phyloP scores from a whole-genome alignment of 176 grass and related monocot genomes.

The Sorghum bicolor region DNA sequence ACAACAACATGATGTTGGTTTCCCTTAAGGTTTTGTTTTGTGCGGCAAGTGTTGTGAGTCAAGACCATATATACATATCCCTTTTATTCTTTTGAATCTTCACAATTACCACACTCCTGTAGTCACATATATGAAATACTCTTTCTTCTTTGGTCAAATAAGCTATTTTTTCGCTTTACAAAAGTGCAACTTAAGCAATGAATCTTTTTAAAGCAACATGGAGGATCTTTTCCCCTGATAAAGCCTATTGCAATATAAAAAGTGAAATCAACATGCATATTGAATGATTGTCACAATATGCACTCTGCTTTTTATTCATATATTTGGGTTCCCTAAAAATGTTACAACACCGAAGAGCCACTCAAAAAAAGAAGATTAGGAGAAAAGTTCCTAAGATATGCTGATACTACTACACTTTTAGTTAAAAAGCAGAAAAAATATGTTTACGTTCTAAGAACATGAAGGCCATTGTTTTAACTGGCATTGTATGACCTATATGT shows the following conservation, averaged over 20 bases:
- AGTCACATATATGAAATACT: constrained; percentile 14
- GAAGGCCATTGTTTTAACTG: background rate
- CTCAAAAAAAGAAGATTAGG: background rate
- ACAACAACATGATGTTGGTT: background rate
- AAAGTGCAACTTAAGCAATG: background rate
- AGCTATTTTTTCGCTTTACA: constrained; percentile 3
- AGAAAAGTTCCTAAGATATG: constrained; percentile 4
- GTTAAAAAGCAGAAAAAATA: constrained; percentile 6
- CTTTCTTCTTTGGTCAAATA: background rate
- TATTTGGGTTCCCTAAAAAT: background rate
- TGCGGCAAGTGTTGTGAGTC: background rate
- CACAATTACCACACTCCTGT: background rate
- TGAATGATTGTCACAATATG: background rate
- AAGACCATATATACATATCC: background rate
- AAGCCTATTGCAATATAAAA: background rate
- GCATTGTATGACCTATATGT: background rate
- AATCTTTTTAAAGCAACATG: background rate
- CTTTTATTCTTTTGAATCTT: constrained; percentile 3
- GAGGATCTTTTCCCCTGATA: background rate
- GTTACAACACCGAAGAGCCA: background rate
- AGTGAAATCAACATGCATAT: background rate
- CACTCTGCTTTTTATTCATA: background rate
- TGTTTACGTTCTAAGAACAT: background rate
- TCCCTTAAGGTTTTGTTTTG: constrained; percentile 25
- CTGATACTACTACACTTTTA: background rate